Conservation (phyloP, 441 rosid genomes). For the Capsella rubella region DNA sequence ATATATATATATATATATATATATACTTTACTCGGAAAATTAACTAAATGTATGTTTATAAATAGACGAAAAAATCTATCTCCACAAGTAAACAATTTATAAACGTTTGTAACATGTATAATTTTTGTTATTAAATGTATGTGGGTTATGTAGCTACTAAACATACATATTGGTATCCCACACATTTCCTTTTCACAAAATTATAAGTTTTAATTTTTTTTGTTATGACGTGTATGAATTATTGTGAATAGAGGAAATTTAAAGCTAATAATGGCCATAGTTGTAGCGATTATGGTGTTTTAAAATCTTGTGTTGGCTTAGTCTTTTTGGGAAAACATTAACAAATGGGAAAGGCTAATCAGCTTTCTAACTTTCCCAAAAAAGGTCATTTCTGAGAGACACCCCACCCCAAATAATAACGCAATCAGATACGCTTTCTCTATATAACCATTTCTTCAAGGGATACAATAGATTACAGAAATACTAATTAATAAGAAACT, state of each 20-base stretch:
- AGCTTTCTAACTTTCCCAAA: background rate
- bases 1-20: too few relatives aligned
- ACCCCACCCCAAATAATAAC: background rate
- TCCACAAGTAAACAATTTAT: background rate
- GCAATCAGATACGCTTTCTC: constrained; percentile 15
- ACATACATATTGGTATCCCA: background rate
- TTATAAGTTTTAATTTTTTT: background rate
- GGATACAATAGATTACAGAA: background rate
- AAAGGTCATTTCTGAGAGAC: background rate
- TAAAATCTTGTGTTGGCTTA: too few relatives aligned
- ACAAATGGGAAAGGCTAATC: constrained; percentile 10
- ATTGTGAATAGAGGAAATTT: background rate
- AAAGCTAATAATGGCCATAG: background rate
- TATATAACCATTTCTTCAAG: constrained; percentile 8
- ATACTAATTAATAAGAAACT: background rate
- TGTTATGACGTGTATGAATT: background rate
- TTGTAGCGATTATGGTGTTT: background rate
- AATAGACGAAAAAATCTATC: background rate
- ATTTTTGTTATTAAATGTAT: background rate
- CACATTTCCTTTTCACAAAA: background rate
- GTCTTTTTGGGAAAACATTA: background rate
- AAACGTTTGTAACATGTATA: constrained; percentile 5
- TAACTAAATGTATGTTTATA: background rate
- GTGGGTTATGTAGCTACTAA: background rate
- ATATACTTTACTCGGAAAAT: background rate